Base-by-base conservation (phyloP, 306 rosid genomes). In the Mimosa bimucronata region DNA sequence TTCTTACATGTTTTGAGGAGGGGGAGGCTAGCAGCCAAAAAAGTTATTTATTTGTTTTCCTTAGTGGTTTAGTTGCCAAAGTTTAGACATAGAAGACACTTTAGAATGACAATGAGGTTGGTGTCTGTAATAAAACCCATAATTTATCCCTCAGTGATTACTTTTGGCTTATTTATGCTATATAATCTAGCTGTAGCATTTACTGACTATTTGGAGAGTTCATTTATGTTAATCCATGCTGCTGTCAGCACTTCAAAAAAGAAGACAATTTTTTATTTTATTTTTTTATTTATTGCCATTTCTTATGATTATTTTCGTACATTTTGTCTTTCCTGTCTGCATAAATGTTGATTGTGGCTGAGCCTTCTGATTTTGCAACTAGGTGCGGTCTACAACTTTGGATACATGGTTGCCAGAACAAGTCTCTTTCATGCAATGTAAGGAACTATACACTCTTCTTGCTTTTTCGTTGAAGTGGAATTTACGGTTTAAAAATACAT, bases 341-440 rank as follows among this genome's bases (percentile, higher is more conserved):
- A 50, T 75, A 30, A 48, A 58, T 28, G 55, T 65, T 66, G 64
- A 69, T 58, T 55, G 30, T 45, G 66, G 78, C 78, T 81, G 53
- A 78, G 65, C 44, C 77, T 87, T 79, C 75, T 79, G 42, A 76
- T 72, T 85, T 83, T 83, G 78, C n/a, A 18, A 72, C 74, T 73
- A 94, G 98, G 97, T 92, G 71, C 88, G 97, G 68, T 94, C 98
- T 25, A 90, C 97, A 44, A 91, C 97, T 82, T 88, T 94, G 91
- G 98, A 94, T 86, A 92, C 97, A 67, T 94, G 98, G 98, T 86
- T 94, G 73, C 93, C 98, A n/a, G 92, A 94, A 40, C 98, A 94
- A 86, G 86, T 92, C 82, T 84, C 97, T 76, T 91, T 86, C 82
- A 92, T 94, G 98, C 93, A 91, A 84, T 83, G 98, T 92, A 92